These are phyloP conservation scores for Taphrina betulina DNA, from an alignment of 1,139 yeast species.

Conservation along the genomic window DNA sequence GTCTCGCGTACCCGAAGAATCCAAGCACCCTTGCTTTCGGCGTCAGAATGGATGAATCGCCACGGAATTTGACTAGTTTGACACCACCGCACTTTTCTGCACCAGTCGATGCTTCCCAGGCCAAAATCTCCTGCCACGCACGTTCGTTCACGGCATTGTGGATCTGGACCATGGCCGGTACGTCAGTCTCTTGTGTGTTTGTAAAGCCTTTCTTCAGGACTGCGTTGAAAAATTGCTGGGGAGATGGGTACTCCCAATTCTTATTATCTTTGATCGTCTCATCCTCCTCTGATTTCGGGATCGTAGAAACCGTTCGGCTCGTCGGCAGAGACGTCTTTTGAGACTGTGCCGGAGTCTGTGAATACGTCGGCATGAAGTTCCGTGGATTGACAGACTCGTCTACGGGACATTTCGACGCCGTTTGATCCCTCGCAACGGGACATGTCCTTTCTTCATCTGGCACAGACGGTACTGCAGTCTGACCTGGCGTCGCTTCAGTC, in stretches of 20 bases:
- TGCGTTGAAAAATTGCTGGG: conserved; percentile 90
- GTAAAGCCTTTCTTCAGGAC: conserved; percentile 85
- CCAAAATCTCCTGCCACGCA: conserved; percentile 80
- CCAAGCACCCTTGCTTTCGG: conserved; percentile 84
- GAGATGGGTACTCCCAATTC: conserved; percentile 88
- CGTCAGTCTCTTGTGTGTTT: conserved; percentile 73
- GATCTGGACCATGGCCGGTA: conserved; percentile 88
- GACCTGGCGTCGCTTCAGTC: no score
- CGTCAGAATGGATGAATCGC: conserved; percentile 77
- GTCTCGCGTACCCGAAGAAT: conserved; percentile 53
- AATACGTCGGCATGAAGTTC: conserved; percentile 17
- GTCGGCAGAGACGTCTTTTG: conserved; percentile 24
- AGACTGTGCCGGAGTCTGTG: conserved; percentile 8
- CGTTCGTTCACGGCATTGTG: conserved; percentile 92
- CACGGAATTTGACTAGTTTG: conserved; percentile 79
- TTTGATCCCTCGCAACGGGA: conserved; percentile 21
- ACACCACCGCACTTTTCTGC: conserved; percentile 80
- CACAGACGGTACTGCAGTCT: no score
- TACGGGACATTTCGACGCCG: conserved; percentile 21
- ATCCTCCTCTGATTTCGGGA: conserved; percentile 28
- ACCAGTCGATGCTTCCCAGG: conserved; percentile 73
- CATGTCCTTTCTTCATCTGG: conserved; percentile 26
- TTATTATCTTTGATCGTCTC: conserved; percentile 7
- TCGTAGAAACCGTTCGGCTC: conserved; percentile 29
- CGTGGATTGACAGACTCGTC: conserved; percentile 24